phyloP scores from a whole-genome alignment of 805 yeast species.

The Nakazawaea holstii region DNA sequence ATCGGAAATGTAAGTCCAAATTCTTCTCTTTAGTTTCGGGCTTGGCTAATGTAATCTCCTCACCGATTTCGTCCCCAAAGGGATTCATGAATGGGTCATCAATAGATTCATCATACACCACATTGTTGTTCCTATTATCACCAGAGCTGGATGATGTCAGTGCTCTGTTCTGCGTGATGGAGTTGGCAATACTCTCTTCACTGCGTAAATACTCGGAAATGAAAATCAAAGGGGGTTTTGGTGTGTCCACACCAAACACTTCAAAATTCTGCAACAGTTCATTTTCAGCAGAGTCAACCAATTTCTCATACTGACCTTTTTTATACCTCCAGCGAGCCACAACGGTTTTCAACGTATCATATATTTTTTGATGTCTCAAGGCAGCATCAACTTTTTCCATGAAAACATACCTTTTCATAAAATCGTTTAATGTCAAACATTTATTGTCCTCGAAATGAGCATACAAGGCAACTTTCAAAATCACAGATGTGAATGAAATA shows the following conservation, averaged over 20 bases:
- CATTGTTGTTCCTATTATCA: conserved; percentile 1
- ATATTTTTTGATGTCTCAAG: conserved; percentile 33
- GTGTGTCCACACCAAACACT: not conserved
- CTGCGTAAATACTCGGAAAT: conserved; percentile 6
- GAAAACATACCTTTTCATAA: conserved; percentile 55
- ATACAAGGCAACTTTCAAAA: conserved; percentile 70
- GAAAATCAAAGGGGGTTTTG: conserved; percentile 6
- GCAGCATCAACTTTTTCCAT: conserved; percentile 50
- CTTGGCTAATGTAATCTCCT: not conserved
- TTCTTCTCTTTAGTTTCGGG: not conserved
- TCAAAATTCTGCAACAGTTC: not conserved
- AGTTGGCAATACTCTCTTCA: not conserved
- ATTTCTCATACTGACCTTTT: conserved; percentile 18
- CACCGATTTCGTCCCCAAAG: not conserved
- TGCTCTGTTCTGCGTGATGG: not conserved
- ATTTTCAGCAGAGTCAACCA: not conserved
- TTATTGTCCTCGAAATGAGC: conserved; percentile 71
- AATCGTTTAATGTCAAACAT: conserved; percentile 70
- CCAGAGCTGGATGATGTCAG: not conserved
- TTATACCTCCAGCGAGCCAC: conserved; percentile 42
- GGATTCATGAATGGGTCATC: not conserved
- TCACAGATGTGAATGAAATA: conserved; percentile 55
- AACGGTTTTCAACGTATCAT: conserved; percentile 42
- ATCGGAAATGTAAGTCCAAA: conserved; percentile 1
- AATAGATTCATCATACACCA: not conserved